A percentile compares a stretch with the other conserved stretches of the same genome.
These are phyloP conservation scores for Caryopteris hybrid DNA, from an alignment of 305 asterid genomes.

Conservation along the genomic window DNA sequence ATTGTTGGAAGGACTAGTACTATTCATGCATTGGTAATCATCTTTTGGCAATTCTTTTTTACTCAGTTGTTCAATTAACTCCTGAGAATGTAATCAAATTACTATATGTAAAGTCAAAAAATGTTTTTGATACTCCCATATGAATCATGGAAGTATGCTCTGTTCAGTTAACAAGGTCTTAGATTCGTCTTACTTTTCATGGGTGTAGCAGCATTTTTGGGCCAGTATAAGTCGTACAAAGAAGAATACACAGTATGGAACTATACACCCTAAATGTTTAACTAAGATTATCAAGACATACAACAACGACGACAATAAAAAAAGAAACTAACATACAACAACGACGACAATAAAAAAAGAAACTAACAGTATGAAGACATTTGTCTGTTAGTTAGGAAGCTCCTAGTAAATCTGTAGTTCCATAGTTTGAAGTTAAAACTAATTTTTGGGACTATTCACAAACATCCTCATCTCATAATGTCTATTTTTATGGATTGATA, in stretches of 20 bases:
- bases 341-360: too few relatives aligned
- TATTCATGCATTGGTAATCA: conserved; percentile 73
- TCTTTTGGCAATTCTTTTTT: conserved; percentile 78
- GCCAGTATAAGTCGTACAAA: neutral
- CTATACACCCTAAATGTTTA: neutral
- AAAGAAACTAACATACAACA: too few relatives aligned
- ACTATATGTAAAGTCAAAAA: neutral
- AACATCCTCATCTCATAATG: neutral
- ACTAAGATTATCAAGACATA: too few relatives aligned
- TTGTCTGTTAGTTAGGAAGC: neutral
- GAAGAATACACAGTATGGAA: neutral
- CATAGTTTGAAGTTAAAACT: neutral
- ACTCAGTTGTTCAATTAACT: conserved; percentile 70
- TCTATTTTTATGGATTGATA: neutral
- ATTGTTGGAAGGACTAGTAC: conserved; percentile 30
- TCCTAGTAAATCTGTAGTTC: neutral
- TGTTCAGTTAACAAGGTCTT: neutral
- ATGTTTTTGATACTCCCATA: neutral
- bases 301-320: too few relatives aligned
- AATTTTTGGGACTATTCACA: neutral
- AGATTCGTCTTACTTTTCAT: neutral
- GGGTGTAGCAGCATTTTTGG: neutral
- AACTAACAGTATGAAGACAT: neutral
- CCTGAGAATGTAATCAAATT: conserved; percentile 42
- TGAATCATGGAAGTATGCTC: neutral